Evolutionary conservation across 768 basidiomycete species (phyloP).

Genomic region (Serendipita sp.): DNA sequence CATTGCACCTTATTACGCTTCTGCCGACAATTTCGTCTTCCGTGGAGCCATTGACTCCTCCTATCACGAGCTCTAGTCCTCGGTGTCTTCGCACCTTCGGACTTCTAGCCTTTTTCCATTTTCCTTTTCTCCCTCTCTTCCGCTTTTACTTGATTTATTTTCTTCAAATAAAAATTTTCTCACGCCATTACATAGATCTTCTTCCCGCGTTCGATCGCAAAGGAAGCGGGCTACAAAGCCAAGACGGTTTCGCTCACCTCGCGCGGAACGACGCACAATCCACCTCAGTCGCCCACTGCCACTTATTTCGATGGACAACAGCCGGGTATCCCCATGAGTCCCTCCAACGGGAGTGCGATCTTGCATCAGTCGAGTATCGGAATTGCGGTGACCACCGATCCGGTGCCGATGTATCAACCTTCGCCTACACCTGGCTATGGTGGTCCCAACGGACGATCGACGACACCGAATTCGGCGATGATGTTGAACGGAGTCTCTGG

Average conservation of each 20-base stretch:
- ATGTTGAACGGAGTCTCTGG: background rate
- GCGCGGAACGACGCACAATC: background rate
- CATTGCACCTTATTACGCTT: too few relatives aligned
- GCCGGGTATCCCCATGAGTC: too few relatives aligned
- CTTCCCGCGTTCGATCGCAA: conserved; percentile 1
- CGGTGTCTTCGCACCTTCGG: too few relatives aligned
- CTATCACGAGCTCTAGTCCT: too few relatives aligned
- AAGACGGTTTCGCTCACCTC: conserved; percentile 4
- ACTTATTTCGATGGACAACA: background rate
- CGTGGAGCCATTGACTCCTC: too few relatives aligned
- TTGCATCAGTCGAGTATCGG: background rate
- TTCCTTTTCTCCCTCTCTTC: background rate
- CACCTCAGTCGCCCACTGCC: background rate
- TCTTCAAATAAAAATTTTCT: background rate
- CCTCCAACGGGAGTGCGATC: background rate
- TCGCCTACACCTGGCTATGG: background rate
- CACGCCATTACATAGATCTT: background rate
- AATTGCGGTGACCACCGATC: background rate
- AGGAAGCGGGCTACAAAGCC: conserved; percentile 3
- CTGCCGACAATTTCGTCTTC: background rate
- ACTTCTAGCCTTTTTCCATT: background rate
- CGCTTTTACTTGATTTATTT: background rate
- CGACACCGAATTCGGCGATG: background rate
- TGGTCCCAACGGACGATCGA: background rate
- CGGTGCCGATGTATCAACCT: background rate